Conservation (phyloP, 129 eudicot genomes). For the Lactuca saligna region DNA sequence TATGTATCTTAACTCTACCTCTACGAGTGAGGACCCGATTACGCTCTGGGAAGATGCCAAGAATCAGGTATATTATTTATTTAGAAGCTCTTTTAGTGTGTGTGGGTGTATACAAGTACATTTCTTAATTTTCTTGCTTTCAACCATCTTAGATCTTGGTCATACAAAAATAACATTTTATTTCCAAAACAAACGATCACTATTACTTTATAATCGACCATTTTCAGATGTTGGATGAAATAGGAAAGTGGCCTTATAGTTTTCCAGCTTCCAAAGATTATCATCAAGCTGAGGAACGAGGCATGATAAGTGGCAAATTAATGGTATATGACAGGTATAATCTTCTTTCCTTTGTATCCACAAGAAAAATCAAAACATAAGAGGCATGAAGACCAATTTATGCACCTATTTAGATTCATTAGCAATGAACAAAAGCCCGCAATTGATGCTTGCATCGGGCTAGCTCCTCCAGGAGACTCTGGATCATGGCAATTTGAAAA, state of each 20-base stretch:
- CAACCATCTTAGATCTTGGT: background rate
- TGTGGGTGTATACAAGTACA: background rate
- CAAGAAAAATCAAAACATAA: background rate
- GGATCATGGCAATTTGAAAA: constrained; percentile 90
- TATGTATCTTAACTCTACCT: constrained; percentile 52
- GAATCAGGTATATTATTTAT: constrained; percentile 32
- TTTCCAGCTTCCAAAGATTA: constrained; percentile 56
- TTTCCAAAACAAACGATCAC: background rate
- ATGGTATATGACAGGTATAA: constrained; percentile 43
- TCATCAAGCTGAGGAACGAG: constrained; percentile 34
- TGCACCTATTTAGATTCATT: constrained; percentile 35
- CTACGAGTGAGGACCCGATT: constrained; percentile 41
- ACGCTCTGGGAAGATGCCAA: constrained; percentile 75
- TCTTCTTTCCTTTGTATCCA: background rate
- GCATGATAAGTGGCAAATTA: constrained; percentile 44
- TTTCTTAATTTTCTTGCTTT: background rate
- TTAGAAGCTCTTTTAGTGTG: background rate
- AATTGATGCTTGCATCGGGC: constrained; percentile 60
- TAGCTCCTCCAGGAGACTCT: constrained; percentile 64
- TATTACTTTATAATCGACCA: background rate
- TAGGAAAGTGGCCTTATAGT: constrained; percentile 50
- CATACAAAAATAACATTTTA: background rate
- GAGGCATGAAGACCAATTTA: background rate
- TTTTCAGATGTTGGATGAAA: constrained; percentile 46
- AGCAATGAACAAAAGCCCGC: constrained; percentile 38